These are phyloP conservation scores for Chondrostereum purpureum DNA, from an alignment of 1,284 basidiomycete species.

Conservation along the genomic window DNA sequence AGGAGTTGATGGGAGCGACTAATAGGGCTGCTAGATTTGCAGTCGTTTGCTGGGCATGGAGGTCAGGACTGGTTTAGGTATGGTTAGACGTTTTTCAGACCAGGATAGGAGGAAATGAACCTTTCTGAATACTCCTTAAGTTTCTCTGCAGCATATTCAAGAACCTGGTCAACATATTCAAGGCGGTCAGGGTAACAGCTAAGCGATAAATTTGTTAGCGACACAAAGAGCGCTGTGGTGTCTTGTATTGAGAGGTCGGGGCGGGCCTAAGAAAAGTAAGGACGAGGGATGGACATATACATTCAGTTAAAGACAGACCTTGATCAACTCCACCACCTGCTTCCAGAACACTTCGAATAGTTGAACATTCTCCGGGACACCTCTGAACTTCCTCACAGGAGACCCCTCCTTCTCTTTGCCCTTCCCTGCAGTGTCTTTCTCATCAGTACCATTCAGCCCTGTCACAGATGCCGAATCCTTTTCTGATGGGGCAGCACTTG, in stretches of 20 bases:
- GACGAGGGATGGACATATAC: too few relatives aligned
- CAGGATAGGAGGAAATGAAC: constrained; percentile 30
- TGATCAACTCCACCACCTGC: constrained; percentile 95
- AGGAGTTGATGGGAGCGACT: constrained; percentile 86
- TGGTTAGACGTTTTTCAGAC: constrained; percentile 15
- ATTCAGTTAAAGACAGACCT: constrained; percentile 47
- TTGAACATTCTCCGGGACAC: constrained; percentile 87
- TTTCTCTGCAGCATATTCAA: constrained; percentile 82
- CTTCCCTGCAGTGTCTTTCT: constrained; percentile 35
- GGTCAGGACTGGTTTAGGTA: constrained; percentile 59
- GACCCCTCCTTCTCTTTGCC: constrained; percentile 49
- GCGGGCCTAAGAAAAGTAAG: too few relatives aligned
- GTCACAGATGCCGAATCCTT: constrained; percentile 13
- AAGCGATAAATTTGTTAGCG: constrained; percentile 85
- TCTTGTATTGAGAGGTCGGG: constrained; percentile 94
- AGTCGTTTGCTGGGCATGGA: constrained; percentile 82
- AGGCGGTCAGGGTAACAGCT: constrained; percentile 93
- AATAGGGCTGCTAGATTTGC: constrained; percentile 85
- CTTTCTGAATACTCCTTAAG: constrained; percentile 78
- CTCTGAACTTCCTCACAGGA: constrained; percentile 75
- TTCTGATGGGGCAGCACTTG: constrained; percentile 2
- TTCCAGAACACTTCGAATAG: constrained; percentile 97
- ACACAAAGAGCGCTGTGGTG: constrained; percentile 89
- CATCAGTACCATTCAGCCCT: constrained; percentile 22
- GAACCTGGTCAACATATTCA: constrained; percentile 92